Conservation (phyloP, 345 rosid species). For the Nasturtium officinale region DNA sequence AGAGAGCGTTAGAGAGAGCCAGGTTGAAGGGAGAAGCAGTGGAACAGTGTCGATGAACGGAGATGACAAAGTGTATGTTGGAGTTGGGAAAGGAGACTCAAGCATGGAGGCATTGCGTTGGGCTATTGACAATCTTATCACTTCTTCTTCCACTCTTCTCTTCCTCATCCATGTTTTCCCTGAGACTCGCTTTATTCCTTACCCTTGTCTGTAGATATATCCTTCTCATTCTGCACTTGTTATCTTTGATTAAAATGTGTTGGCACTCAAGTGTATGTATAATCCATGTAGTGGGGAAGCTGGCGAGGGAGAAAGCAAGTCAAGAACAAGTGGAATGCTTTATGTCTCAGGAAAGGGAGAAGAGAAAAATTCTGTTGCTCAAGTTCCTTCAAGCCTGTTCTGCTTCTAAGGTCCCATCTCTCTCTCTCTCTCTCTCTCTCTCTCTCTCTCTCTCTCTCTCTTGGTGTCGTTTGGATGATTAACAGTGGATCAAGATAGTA, state of each 20-base stretch:
- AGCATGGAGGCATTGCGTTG: conserved; percentile 84
- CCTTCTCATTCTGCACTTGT: not conserved
- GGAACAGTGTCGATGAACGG: conserved; percentile 54
- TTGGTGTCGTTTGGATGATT: conserved; percentile 9
- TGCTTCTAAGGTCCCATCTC: conserved; percentile 53
- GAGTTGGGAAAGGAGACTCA: conserved; percentile 75
- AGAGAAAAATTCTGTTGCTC: conserved; percentile 58
- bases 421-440: not conserved
- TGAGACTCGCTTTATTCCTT: conserved; percentile 61
- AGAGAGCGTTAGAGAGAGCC: conserved; percentile 38
- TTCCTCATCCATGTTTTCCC: conserved; percentile 71
- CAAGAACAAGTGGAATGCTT: conserved; percentile 58
- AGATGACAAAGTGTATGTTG: conserved; percentile 64
- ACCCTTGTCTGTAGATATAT: conserved; percentile 53
- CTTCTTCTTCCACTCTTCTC: conserved; percentile 45
- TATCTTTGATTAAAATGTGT: conserved; percentile 6
- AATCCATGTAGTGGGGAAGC: conserved; percentile 60
- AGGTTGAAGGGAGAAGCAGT: conserved; percentile 47
- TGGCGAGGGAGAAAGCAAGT: conserved; percentile 62
- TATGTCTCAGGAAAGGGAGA: conserved; percentile 66
- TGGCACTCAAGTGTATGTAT: conserved; percentile 21
- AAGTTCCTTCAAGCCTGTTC: conserved; percentile 57
- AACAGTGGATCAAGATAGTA: conserved; percentile 15
- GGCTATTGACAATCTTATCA: conserved; percentile 55
- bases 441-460: conserved; percentile 1